phyloP scores from a whole-genome alignment of 139 green algal genomes.

The Coccomyxa sp. region DNA sequence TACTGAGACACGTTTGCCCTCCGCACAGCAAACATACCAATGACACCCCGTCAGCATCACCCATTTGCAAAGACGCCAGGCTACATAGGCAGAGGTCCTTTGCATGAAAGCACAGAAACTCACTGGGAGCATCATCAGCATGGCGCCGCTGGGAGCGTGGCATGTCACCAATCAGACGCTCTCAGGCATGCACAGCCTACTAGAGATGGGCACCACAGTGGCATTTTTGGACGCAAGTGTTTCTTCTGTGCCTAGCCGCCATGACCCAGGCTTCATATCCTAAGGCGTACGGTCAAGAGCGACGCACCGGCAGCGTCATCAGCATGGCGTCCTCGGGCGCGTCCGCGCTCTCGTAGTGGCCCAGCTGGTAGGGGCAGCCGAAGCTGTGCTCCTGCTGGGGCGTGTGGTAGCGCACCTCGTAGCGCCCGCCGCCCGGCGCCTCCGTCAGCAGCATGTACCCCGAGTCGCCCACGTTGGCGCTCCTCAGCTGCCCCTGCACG shows the following conservation, averaged over 20 bases:
- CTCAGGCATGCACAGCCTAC: neutral
- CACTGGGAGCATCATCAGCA: neutral
- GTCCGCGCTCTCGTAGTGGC: constrained; percentile 41
- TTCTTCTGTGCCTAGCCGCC: too few species aligned
- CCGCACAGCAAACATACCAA: too few species aligned
- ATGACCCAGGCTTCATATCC: too few species aligned
- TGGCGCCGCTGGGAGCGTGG: too few species aligned
- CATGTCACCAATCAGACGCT: neutral
- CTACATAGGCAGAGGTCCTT: too few species aligned
- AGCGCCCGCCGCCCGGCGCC: neutral
- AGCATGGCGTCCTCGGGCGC: constrained; percentile 73
- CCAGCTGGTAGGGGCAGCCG: constrained; percentile 79
- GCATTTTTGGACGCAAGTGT: too few species aligned
- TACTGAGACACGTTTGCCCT: neutral
- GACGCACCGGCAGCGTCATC: constrained; percentile 47
- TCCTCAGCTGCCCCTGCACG: constrained; percentile 54
- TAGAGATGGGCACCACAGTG: neutral
- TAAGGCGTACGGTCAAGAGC: neutral
- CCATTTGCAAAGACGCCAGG: too few species aligned
- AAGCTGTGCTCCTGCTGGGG: constrained; percentile 93
- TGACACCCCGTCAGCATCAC: too few species aligned
- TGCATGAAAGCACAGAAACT: too few species aligned
- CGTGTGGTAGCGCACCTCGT: constrained; percentile 62
- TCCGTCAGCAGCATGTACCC: constrained; percentile 72
- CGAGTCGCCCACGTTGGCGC: constrained; percentile 83